Percentiles rank a stretch among this genome's conserved stretches.
phyloP scores from a whole-genome alignment of 2,329 filamentous ascomycete genomes.

The Rhynchosporium agropyri region DNA sequence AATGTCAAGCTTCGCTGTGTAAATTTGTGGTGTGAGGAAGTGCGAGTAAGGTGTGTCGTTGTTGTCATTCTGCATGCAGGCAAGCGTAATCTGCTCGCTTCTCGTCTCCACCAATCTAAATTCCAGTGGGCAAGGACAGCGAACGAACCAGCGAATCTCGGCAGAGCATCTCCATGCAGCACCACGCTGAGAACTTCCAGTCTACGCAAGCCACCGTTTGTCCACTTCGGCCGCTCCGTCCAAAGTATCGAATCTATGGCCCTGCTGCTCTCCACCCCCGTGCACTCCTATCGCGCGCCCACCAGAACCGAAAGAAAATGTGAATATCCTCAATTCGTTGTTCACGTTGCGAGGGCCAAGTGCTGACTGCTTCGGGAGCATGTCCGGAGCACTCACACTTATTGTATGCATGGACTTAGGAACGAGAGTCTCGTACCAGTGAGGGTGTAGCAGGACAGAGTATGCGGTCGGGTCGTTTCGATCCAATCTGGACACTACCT shows the following conservation, averaged over 20 bases:
- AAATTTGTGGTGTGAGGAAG: conserved; percentile 6
- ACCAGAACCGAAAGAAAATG: conserved; percentile 6
- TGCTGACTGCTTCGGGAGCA: background rate
- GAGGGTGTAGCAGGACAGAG: background rate
- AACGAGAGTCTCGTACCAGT: conserved; percentile 1
- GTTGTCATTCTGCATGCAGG: conserved; percentile 27
- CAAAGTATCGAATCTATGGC: background rate
- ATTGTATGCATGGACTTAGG: conserved; percentile 1
- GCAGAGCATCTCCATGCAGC: conserved; percentile 16
- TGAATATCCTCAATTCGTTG: conserved; percentile 5
- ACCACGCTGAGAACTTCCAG: conserved; percentile 19
- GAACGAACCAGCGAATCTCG: conserved; percentile 11
- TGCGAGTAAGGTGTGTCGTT: background rate
- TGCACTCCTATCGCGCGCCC: conserved; percentile 7
- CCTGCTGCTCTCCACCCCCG: conserved; percentile 9
- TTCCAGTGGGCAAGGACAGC: background rate
- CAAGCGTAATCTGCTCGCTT: conserved; percentile 16
- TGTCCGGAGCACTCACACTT: background rate
- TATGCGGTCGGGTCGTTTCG: conserved; percentile 1
- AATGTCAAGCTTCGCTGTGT: conserved; percentile 24
- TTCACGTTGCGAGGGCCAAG: background rate
- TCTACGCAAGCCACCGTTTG: conserved; percentile 30
- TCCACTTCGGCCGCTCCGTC: conserved; percentile 29
- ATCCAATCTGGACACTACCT: conserved; percentile 1
- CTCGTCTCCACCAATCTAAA: background rate